Evolutionary conservation across 805 yeast genomes (phyloP), one percentile per base, ranked within the genome.

Genomic region (Brettanomyces naardenensis): DNA sequence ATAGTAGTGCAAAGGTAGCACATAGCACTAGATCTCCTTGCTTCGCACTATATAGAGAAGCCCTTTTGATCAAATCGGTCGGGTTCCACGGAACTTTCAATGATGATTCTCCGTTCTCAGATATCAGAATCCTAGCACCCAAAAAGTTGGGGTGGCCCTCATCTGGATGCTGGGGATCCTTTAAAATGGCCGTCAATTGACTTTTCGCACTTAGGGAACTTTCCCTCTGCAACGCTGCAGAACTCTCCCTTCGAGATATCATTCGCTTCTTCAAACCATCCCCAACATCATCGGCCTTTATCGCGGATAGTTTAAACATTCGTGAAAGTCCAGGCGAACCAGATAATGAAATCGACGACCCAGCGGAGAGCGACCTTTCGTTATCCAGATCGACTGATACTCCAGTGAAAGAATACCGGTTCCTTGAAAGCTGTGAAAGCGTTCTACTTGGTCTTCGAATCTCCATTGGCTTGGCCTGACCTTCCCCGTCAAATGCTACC

Each of bases 21-120:
- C 80, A 66, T 67, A 78, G 62, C 11, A 78, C 61, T 14, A 79
- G 49, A 52, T 83, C 87, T 1, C 90, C 90, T 45, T 78, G 82
- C 6, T 56, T 55, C 4, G 71, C 53, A 31, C 80, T 71, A 56
- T 72, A 78, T 18, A 67, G 68, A n/a, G 75, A 56, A 0, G 78
- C 74, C 45, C 73, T 63, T 33, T 59, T 49, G 9, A 83, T 61
- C 40, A 83, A 53, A 33, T 54, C 59, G 6, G 64, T 58, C 3
- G 81, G 71, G 14, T 66, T 62, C 83, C 88, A 83, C 0, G 89
- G 86, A 22, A 53, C 44, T 19, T 33, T 36, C 10, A 49, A 44
- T n/a, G n/a, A n/a, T n/a, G n/a, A n/a, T 15, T 10, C 19, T 23
- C 11, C 27, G 22, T 26, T 45, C n/a, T 9, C 21, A 7, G 15